A percentile compares a stretch with the other conserved stretches of the same genome.
Conservation (phyloP, 1,284 basidiomycete genomes). For the Cryptococcus depauperatus region DNA sequence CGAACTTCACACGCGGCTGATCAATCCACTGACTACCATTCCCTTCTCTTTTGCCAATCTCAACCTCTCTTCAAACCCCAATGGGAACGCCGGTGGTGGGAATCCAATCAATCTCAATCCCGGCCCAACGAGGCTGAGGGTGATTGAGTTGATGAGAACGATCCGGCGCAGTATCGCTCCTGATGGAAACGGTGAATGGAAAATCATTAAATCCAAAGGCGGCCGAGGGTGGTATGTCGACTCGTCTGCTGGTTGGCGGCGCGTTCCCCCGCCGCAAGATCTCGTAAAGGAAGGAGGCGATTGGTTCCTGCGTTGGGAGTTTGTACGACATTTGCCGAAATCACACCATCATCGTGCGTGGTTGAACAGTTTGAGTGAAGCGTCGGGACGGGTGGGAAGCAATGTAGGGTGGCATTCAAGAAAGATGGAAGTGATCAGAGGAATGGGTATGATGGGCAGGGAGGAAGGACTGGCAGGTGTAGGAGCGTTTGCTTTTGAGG, state of each 20-base stretch:
- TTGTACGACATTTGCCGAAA: constrained; percentile 36
- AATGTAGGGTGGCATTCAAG: constrained; percentile 90
- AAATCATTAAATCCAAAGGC: constrained; percentile 80
- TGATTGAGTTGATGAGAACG: constrained; percentile 75
- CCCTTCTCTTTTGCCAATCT: constrained; percentile 57
- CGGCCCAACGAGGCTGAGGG: constrained; percentile 68
- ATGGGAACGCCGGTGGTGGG: constrained; percentile 20
- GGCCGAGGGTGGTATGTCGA: constrained; percentile 94
- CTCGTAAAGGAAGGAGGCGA: background rate
- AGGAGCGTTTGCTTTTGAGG: constrained; percentile 81
- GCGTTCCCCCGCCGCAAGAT: background rate
- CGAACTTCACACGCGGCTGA: constrained; percentile 52
- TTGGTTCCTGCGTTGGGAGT: constrained; percentile 14
- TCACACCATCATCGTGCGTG: constrained; percentile 60
- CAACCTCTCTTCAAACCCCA: constrained; percentile 17
- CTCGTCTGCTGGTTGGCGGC: constrained; percentile 67
- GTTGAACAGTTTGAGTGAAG: constrained; percentile 64
- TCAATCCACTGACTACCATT: constrained; percentile 69
- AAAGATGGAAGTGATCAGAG: constrained; percentile 94
- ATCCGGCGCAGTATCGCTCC: constrained; percentile 54
- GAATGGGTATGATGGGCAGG: constrained; percentile 79
- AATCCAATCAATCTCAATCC: constrained; percentile 38
- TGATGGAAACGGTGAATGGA: constrained; percentile 62
- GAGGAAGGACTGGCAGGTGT: constrained; percentile 92
- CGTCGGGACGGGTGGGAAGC: constrained; percentile 80